phyloP scores from a whole-genome alignment of 805 yeast species.

The Ogataea populi-albae region DNA sequence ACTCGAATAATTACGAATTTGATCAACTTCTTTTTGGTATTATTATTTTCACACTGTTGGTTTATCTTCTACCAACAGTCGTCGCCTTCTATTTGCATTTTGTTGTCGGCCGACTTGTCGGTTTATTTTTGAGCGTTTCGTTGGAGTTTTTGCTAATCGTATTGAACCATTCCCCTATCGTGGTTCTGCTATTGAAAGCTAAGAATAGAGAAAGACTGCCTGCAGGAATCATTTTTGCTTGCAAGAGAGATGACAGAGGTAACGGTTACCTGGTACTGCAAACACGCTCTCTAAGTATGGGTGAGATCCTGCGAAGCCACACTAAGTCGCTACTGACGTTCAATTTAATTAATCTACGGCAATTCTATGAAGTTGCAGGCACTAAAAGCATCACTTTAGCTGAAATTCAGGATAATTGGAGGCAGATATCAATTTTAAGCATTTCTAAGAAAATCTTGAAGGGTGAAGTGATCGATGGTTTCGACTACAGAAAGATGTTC shows the following conservation, averaged over 20 bases:
- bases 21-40: conserved; percentile 90
- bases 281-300: conserved; percentile 27
- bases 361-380: conserved; percentile 1
- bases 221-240: conserved; percentile 45
- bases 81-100: conserved; percentile 79
- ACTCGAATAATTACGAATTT: conserved; percentile 75
- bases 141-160: conserved; percentile 61
- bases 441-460: conserved; percentile 22
- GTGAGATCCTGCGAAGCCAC: conserved; percentile 30
- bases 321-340: conserved; percentile 28
- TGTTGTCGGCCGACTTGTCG: conserved; percentile 53
- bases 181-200: conserved; percentile 71
- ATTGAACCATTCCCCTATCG: conserved; percentile 82
- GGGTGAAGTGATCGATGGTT: conserved; percentile 29
- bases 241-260: conserved; percentile 2
- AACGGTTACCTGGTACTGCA: conserved; percentile 20
- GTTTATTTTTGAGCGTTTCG: conserved; percentile 45
- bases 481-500: conserved; percentile 33
- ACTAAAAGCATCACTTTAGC: conserved; percentile 2
- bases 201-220: conserved; percentile 72
- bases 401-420: conserved; percentile 28
- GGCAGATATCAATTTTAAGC: conserved; percentile 18
- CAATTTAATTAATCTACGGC: conserved; percentile 24
- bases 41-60: conserved; percentile 72
- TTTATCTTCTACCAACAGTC: conserved; percentile 83